A percentile compares a stretch with the other conserved stretches of the same genome.
These are phyloP conservation scores for Chlamydomonas reinhardtii DNA, from an alignment of 163 green algal genomes.

Conservation along the genomic window DNA sequence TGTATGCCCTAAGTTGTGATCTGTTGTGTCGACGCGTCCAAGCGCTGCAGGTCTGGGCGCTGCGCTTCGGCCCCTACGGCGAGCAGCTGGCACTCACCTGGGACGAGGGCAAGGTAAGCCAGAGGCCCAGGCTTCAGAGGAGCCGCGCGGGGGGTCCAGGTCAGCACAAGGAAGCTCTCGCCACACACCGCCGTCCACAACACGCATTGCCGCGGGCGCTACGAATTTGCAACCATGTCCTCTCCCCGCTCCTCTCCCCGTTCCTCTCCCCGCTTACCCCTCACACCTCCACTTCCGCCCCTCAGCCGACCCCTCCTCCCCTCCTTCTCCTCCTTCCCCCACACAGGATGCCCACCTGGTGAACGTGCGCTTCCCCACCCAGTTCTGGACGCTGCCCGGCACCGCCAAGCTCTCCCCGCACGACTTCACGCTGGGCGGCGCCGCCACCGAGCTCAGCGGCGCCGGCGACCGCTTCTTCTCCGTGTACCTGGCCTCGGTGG, in stretches of 20 bases:
- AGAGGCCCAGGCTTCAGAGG: too few species aligned
- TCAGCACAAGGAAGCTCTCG: too few species aligned
- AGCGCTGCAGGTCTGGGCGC: slow-evolving; percentile 76
- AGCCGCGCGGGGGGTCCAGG: too few species aligned
- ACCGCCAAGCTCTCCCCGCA: slow-evolving; percentile 71
- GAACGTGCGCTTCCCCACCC: slow-evolving; percentile 8
- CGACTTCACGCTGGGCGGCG: slow-evolving; percentile 77
- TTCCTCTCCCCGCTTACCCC: background rate
- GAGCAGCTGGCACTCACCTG: slow-evolving; percentile 77
- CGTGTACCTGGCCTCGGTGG: slow-evolving; percentile 69
- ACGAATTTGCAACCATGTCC: too few species aligned
- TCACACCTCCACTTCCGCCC: background rate
- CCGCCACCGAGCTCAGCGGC: slow-evolving; percentile 67
- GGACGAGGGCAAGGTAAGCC: slow-evolving; percentile 40
- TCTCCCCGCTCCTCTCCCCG: background rate
- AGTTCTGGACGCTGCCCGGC: slow-evolving; percentile 67
- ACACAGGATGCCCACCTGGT: slow-evolving; percentile 39
- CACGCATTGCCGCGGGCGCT: too few species aligned
- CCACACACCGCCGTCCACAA: too few species aligned
- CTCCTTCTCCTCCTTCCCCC: background rate
- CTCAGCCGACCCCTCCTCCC: background rate
- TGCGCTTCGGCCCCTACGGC: slow-evolving; percentile 81
- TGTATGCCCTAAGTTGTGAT: too few species aligned
- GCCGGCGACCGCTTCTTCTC: slow-evolving; percentile 76
- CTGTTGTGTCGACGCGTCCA: too few species aligned